Base-by-base conservation (phyloP, 2,329 filamentous ascomycete genomes). In the Alternaria gansuensis region DNA sequence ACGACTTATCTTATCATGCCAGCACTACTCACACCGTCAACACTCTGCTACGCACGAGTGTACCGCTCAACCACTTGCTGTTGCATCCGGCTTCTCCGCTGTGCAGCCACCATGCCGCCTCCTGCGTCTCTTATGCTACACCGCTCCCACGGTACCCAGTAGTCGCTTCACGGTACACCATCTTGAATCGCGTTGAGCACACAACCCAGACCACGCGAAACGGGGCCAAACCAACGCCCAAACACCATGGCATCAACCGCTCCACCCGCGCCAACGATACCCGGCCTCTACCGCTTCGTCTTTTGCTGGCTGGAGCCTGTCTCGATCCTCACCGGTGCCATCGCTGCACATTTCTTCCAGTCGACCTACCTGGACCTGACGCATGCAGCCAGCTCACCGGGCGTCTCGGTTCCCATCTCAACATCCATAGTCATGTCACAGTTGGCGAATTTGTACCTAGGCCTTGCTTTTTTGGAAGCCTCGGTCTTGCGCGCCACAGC, bases 401-500 rank as follows among this genome's bases (percentile, higher is more conserved):
- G 79, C 63, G 52, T 74, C 28, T 70, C 70, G 24, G 75, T 88
- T 6, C 86, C 89, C 1, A 78, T 84, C 34, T 84, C 83, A 39
- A 90, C 89, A 1, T 84, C 85, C 9, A 86, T 93, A 58, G 87
- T 87, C 39, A 81, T 93, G 68, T 87, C 87, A 17, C 91, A 94
- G 78, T 84, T 94, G 31, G 89, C 89, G 41, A 93, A 92, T 77
- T 81, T 93, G 62, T 94, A 93, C 78, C 77, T 93, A 37, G 84
- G 91, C 57, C 91, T 93, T 76, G 87, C 89, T 54, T 78, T 94
- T 70, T 92, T 90, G 78, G 90, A 95, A 78, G 90, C 89, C 2
- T 78, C 92, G 24, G 88, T 94, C 11, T 82, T 94, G 64, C 87
- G 91, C 40, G 82, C 85, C 14, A 91, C 90, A 6, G 79, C 80